Percentiles rank a stretch among this genome's conserved stretches.
Conservation (phyloP, 306 rosid species). For the Bauhinia variegata region DNA sequence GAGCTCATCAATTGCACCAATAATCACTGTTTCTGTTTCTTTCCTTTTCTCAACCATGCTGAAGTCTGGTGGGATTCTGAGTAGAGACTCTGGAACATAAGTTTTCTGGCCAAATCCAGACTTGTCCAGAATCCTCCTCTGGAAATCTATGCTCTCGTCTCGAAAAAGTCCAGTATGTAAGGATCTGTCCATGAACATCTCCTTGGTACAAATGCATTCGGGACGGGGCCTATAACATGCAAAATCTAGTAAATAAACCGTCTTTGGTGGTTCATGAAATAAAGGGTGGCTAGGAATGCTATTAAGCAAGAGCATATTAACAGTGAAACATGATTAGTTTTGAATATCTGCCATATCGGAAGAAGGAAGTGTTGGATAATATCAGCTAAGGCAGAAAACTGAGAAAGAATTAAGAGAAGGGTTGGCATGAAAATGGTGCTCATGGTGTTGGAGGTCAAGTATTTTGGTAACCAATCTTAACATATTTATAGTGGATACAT, state of each 20-base stretch:
- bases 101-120: slow-evolving; percentile 46
- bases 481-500: too few species aligned
- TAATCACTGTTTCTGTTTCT: slow-evolving; percentile 32
- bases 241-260: slow-evolving; percentile 40
- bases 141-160: slow-evolving; percentile 14
- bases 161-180: slow-evolving; percentile 7
- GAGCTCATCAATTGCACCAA: slow-evolving; percentile 43
- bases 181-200: slow-evolving; percentile 32
- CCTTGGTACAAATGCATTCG: slow-evolving; percentile 27
- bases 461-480: too few species aligned
- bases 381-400: too few species aligned
- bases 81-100: slow-evolving; percentile 30
- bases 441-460: too few species aligned
- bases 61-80: slow-evolving; percentile 23
- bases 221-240: slow-evolving; percentile 32
- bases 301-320: neutral
- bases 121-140: slow-evolving; percentile 32
- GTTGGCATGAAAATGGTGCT: too few species aligned
- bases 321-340: too few species aligned
- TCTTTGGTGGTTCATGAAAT: slow-evolving; percentile 11
- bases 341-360: too few species aligned
- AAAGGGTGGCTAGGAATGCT: neutral
- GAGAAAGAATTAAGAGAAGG: too few species aligned
- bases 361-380: too few species aligned
- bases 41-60: slow-evolving; percentile 26